Evolutionary conservation across 148 eudicot genomes (phyloP).

Genomic region (Fagopyrum homotropicum): DNA sequence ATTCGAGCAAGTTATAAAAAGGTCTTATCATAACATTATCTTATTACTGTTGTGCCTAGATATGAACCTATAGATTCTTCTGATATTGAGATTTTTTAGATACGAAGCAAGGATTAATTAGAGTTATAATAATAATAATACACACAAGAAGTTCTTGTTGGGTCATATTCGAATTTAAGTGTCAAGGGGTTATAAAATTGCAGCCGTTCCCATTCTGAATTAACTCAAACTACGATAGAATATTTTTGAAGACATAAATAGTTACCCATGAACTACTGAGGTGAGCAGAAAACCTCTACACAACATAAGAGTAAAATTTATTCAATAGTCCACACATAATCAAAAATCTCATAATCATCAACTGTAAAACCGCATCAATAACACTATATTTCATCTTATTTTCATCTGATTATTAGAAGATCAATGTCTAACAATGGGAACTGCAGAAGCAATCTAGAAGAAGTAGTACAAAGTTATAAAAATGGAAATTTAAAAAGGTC

Average conservation of each 20-base stretch:
- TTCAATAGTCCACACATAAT: neutral
- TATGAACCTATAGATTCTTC: no score
- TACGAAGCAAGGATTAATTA: no score
- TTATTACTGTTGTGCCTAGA: no score
- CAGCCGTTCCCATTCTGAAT: neutral
- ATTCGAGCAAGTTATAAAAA: no score
- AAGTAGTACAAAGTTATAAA: neutral
- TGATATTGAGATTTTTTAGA: no score
- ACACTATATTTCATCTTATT: neutral
- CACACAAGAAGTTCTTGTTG: no score
- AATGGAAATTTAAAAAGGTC: neutral
- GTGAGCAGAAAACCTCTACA: neutral
- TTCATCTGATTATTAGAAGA: neutral
- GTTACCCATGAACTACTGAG: neutral
- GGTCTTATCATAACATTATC: no score
- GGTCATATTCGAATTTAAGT: no score
- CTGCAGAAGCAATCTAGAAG: slow-evolving; percentile 5
- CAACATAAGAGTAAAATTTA: neutral
- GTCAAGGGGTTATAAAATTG: neutral
- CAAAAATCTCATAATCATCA: neutral
- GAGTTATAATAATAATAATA: no score
- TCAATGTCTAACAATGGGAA: neutral
- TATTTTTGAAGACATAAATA: neutral
- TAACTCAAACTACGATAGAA: neutral
- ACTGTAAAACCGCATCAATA: neutral